These are phyloP conservation scores for Cnidoscolus chayamansa DNA, from an alignment of 441 rosid genomes.

Conservation along the genomic window DNA sequence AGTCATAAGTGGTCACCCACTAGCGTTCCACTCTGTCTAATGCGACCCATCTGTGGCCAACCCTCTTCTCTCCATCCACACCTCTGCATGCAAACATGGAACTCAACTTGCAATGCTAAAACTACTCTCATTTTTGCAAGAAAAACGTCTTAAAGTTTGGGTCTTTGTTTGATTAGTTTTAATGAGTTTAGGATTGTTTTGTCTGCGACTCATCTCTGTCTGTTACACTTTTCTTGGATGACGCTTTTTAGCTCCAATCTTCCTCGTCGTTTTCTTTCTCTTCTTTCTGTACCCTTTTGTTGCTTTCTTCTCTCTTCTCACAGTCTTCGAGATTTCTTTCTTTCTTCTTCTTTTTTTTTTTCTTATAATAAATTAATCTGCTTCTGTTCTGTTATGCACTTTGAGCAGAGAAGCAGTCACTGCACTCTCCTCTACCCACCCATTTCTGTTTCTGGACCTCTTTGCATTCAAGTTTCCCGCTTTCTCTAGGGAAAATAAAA, in stretches of 20 bases:
- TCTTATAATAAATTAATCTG: neutral
- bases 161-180: neutral
- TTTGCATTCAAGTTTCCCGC: conserved; percentile 74
- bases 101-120: neutral
- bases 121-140: neutral
- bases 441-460: conserved; percentile 41
- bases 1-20: neutral
- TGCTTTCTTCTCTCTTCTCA: conserved; percentile 31
- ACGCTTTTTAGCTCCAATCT: conserved; percentile 31
- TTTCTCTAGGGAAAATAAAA: conserved; percentile 25
- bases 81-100: neutral
- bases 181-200: conserved; percentile 5
- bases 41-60: neutral
- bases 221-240: conserved; percentile 32
- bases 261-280: conserved; percentile 43
- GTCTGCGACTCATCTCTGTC: neutral
- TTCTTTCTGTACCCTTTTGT: conserved; percentile 31
- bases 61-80: conserved; percentile 21
- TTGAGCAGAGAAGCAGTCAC: conserved; percentile 6
- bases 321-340: conserved; percentile 36
- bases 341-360: neutral
- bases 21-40: neutral
- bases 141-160: neutral
- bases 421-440: conserved; percentile 6
- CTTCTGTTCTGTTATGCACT: neutral